phyloP scores from a whole-genome alignment of 441 rosid genomes.

The Populus hybrid region DNA sequence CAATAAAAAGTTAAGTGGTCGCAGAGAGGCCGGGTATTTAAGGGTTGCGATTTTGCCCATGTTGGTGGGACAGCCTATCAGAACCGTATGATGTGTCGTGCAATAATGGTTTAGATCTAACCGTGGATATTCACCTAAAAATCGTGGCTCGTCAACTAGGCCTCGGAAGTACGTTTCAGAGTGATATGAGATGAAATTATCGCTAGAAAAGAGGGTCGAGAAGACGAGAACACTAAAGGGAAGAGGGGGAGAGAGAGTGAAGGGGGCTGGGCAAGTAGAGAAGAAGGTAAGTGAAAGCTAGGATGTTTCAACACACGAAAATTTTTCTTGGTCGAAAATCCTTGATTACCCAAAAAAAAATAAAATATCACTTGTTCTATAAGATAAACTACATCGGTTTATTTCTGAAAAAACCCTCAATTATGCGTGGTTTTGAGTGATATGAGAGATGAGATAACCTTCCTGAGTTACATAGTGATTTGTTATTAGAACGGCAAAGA shows the following conservation, averaged over 20 bases:
- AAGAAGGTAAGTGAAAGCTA: constrained; percentile 32
- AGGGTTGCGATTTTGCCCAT: constrained; percentile 58
- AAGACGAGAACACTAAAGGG: constrained; percentile 31
- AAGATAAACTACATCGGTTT: constrained; percentile 1
- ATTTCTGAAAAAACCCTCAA: constrained; percentile 16
- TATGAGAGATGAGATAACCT: constrained; percentile 35
- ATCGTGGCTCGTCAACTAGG: constrained; percentile 50
- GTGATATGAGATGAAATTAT: constrained; percentile 27
- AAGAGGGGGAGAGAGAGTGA: constrained; percentile 26
- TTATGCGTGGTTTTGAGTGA: constrained; percentile 35
- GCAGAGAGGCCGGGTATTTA: constrained; percentile 6
- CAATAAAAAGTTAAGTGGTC: constrained; percentile 18
- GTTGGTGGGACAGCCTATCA: constrained; percentile 31
- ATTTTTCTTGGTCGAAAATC: constrained; percentile 22
- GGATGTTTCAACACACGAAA: constrained; percentile 23
- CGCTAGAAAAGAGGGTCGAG: constrained; percentile 39
- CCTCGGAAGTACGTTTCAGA: constrained; percentile 34
- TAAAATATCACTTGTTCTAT: not conserved
- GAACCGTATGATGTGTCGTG: constrained; percentile 44
- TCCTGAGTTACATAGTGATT: constrained; percentile 20
- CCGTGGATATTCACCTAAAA: constrained; percentile 36
- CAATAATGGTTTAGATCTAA: constrained; percentile 39
- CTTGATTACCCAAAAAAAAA: not conserved
- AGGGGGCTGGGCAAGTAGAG: constrained; percentile 13
- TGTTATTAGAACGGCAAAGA: constrained; percentile 8